Evolutionary conservation across 805 yeast genomes (phyloP).

Genomic region (Tetrapisispora namnaoensis): DNA sequence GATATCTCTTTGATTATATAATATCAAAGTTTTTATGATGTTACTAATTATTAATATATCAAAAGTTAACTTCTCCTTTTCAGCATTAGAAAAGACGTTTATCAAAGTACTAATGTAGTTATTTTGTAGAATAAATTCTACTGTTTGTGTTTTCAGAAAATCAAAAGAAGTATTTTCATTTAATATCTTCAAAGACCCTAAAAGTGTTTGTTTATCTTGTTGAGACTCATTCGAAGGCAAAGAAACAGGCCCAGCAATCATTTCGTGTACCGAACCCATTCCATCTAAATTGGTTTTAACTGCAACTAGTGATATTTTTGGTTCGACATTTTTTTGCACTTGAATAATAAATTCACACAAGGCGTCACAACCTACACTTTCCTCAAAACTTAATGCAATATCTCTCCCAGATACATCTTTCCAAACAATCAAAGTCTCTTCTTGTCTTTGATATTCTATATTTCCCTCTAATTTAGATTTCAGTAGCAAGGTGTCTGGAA

Average conservation of each 20-base stretch:
- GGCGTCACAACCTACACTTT: conserved; percentile 76
- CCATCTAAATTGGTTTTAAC: conserved; percentile 40
- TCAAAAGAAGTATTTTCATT: conserved; percentile 53
- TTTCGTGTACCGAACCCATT: conserved; percentile 53
- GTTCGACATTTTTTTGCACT: conserved; percentile 53
- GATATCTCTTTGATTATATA: conserved; percentile 60
- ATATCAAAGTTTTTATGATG: conserved; percentile 58
- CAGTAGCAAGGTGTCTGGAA: conserved; percentile 48
- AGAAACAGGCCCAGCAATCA: conserved; percentile 69
- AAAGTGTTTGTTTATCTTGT: conserved; percentile 36
- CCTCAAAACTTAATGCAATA: conserved; percentile 86
- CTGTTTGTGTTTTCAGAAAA: conserved; percentile 47
- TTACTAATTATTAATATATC: conserved; percentile 61
- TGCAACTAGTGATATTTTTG: conserved; percentile 63
- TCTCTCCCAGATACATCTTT: conserved; percentile 63
- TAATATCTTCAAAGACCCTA: conserved; percentile 44
- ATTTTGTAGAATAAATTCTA: conserved; percentile 45
- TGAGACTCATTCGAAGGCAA: conserved; percentile 52
- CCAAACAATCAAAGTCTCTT: conserved; percentile 92
- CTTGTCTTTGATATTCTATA: conserved; percentile 85
- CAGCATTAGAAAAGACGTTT: conserved; percentile 46
- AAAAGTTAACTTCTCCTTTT: conserved; percentile 39
- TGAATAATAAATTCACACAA: conserved; percentile 71
- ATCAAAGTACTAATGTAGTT: conserved; percentile 47
- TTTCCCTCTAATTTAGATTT: conserved; percentile 60